These are phyloP conservation scores for Erodium trifolium DNA, from an alignment of 441 rosid species.

Conservation along the genomic window DNA sequence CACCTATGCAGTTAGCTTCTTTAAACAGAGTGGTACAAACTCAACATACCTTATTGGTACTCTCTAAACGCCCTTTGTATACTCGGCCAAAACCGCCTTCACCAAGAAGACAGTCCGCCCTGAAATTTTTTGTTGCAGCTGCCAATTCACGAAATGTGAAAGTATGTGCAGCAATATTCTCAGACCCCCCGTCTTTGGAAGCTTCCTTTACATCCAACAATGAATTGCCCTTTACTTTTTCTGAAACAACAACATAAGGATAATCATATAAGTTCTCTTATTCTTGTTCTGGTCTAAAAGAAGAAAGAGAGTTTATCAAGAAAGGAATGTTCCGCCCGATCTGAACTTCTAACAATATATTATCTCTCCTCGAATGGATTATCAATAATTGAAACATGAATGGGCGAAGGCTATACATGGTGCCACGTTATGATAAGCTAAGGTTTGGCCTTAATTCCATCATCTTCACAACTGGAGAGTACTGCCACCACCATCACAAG, in stretches of 20 bases:
- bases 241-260: constrained; percentile 26
- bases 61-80: constrained; percentile 48
- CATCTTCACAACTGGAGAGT: not conserved
- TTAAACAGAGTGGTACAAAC: not conserved
- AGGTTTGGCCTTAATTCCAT: not conserved
- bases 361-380: not conserved
- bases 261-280: not conserved
- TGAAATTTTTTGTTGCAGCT: constrained; percentile 45
- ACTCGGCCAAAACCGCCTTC: constrained; percentile 69
- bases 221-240: constrained; percentile 30
- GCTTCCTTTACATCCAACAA: constrained; percentile 24
- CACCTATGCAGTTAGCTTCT: not conserved
- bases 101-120: constrained; percentile 52
- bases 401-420: not conserved
- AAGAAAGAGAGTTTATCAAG: not conserved
- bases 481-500: not conserved
- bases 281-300: not conserved
- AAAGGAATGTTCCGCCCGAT: not conserved
- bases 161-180: constrained; percentile 42
- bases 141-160: constrained; percentile 50
- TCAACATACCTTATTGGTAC: constrained; percentile 34
- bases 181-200: constrained; percentile 34
- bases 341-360: not conserved
- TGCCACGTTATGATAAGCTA: not conserved
- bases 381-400: not conserved